phyloP scores from a whole-genome alignment of 1,284 basidiomycete genomes.

The Jaminaea rosea region DNA sequence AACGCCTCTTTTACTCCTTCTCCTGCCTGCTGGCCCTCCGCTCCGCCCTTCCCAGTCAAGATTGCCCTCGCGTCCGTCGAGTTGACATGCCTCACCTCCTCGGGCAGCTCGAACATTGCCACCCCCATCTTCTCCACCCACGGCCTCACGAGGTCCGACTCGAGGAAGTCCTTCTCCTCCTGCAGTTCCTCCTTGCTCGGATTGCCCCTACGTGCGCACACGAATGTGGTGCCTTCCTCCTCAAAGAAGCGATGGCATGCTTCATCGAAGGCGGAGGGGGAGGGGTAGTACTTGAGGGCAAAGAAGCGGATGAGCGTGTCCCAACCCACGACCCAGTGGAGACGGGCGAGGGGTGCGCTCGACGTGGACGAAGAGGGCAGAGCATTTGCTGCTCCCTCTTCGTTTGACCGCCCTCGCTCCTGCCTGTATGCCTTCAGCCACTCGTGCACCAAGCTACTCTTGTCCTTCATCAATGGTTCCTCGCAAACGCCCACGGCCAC shows the following conservation, averaged over 20 bases:
- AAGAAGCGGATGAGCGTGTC: slow-evolving; percentile 84
- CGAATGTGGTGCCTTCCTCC: slow-evolving; percentile 56
- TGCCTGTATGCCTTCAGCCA: slow-evolving; percentile 45
- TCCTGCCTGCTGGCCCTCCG: too few relatives aligned
- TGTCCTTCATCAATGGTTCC: slow-evolving; percentile 79
- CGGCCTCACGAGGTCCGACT: background rate
- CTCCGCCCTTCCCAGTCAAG: too few relatives aligned
- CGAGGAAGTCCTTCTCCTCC: background rate
- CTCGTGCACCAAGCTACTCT: slow-evolving; percentile 59
- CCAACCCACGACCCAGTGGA: slow-evolving; percentile 68
- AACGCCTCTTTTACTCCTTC: too few relatives aligned
- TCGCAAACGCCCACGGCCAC: slow-evolving; percentile 73
- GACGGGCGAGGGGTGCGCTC: slow-evolving; percentile 5
- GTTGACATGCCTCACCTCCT: background rate
- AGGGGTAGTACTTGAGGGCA: slow-evolving; percentile 65
- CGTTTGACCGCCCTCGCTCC: background rate
- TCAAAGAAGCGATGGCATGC: slow-evolving; percentile 59
- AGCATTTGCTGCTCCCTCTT: too few relatives aligned
- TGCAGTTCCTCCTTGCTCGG: background rate
- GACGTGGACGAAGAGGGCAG: background rate
- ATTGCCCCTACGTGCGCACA: slow-evolving; percentile 45
- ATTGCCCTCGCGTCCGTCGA: too few relatives aligned
- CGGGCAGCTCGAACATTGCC: background rate
- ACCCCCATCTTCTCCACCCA: background rate
- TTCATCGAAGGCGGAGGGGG: slow-evolving; percentile 53